These are phyloP conservation scores for Aeschynomene evenia DNA, from an alignment of 306 rosid genomes.

Conservation along the genomic window DNA sequence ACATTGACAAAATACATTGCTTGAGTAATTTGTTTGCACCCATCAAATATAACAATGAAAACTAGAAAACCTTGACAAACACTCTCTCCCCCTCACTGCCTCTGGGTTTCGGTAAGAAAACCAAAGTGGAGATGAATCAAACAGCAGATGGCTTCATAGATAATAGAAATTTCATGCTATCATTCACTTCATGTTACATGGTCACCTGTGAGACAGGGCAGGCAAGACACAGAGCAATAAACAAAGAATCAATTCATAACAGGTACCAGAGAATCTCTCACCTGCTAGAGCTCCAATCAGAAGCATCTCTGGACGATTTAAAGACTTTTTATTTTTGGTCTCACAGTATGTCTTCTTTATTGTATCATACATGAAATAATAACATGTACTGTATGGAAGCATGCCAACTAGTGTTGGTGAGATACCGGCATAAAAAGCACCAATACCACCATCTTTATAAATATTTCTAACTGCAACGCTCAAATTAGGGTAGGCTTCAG, in stretches of 20 bases:
- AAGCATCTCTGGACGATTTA: slow-evolving; percentile 87
- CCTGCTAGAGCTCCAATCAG: slow-evolving; percentile 88
- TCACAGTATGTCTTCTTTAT: slow-evolving; percentile 76
- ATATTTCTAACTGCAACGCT: slow-evolving; percentile 72
- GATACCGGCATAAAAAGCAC: slow-evolving; percentile 84
- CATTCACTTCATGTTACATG: slow-evolving; percentile 6
- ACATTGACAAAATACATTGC: neutral
- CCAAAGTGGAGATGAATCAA: neutral
- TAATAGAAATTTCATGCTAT: neutral
- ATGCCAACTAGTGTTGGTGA: slow-evolving; percentile 90
- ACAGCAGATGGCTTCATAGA: neutral
- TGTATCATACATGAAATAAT: slow-evolving; percentile 92
- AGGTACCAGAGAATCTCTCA: slow-evolving; percentile 34
- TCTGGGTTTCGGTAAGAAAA: slow-evolving; percentile 7
- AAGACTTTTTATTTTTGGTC: slow-evolving; percentile 64
- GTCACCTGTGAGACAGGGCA: neutral
- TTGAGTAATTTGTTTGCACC: neutral
- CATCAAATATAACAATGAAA: slow-evolving; percentile 2
- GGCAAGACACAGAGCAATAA: neutral
- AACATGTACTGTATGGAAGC: slow-evolving; percentile 98
- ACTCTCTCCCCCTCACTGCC: neutral
- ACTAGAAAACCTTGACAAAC: neutral
- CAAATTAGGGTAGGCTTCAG: slow-evolving; percentile 80
- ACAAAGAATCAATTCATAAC: neutral
- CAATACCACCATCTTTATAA: slow-evolving; percentile 84